Conservation (phyloP, 495 filamentous ascomycete genomes). For the Aspergillus ostianus region DNA sequence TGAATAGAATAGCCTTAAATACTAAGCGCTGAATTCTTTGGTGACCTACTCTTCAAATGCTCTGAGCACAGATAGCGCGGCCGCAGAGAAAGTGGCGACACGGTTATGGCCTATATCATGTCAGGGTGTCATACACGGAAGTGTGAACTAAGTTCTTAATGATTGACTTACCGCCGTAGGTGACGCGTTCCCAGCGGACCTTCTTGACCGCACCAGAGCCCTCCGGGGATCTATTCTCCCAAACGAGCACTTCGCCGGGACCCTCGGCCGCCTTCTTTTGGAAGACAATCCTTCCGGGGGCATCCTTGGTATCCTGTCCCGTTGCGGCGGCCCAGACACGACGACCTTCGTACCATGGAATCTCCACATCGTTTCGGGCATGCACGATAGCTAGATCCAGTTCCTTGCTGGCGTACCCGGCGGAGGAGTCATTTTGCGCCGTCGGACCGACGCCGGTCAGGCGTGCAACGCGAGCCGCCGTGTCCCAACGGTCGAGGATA, state of each 20-base stretch:
- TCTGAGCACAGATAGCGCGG: constrained; percentile 61
- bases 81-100: constrained; percentile 49
- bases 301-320: constrained; percentile 46
- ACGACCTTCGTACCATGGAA: constrained; percentile 58
- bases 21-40: background rate
- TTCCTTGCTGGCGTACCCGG: constrained; percentile 43
- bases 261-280: constrained; percentile 30
- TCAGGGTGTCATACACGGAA: background rate
- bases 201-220: constrained; percentile 43
- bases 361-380: constrained; percentile 72
- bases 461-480: constrained; percentile 46
- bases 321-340: constrained; percentile 51
- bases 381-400: constrained; percentile 73
- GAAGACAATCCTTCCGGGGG: constrained; percentile 48
- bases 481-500: constrained; percentile 58
- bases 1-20: background rate
- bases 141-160: background rate
- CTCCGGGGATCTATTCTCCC: constrained; percentile 33
- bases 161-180: constrained; percentile 44
- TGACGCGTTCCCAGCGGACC: constrained; percentile 46
- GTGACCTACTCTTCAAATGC: constrained; percentile 52
- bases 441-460: constrained; percentile 34
- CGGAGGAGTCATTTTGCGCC: constrained; percentile 18
- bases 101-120: constrained; percentile 45
- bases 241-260: constrained; percentile 35